phyloP scores from a whole-genome alignment of 2,329 filamentous ascomycete genomes.

The Aspergillus fructus region DNA sequence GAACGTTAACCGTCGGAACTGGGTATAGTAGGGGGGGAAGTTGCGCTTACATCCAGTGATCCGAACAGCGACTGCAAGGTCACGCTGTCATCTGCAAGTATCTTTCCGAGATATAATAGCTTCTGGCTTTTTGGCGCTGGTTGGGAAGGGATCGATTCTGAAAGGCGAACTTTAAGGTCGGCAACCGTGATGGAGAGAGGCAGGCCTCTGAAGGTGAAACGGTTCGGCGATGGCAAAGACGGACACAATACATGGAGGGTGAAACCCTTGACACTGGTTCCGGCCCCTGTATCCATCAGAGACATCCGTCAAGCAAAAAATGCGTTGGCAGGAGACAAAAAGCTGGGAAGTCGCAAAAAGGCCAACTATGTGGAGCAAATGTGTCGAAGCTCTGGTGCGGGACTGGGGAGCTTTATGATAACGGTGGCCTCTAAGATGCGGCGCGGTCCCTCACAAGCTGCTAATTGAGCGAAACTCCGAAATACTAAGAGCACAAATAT shows the following conservation, averaged over 20 bases:
- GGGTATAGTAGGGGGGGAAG: background rate
- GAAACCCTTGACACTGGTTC: constrained; percentile 19
- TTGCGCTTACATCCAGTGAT: constrained; percentile 47
- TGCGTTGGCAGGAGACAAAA: background rate
- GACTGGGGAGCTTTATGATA: constrained; percentile 8
- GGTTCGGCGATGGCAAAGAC: constrained; percentile 36
- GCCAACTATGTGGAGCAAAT: constrained; percentile 3
- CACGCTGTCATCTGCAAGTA: constrained; percentile 50
- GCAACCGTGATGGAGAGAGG: constrained; percentile 47
- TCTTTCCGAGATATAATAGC: constrained; percentile 58
- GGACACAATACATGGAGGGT: constrained; percentile 43
- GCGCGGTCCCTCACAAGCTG: background rate
- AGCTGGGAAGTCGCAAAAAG: background rate
- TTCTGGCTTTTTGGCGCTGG: constrained; percentile 51
- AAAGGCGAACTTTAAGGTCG: constrained; percentile 54
- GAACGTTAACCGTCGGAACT: constrained; percentile 4
- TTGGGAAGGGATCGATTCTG: constrained; percentile 47
- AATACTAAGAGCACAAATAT: background rate
- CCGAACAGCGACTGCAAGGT: constrained; percentile 53
- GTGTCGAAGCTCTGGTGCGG: background rate
- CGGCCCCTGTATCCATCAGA: background rate
- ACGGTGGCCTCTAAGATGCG: constrained; percentile 17
- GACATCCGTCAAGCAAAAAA: background rate
- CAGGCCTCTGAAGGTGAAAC: constrained; percentile 39
- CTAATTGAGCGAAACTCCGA: background rate